Evolutionary conservation across 768 basidiomycete genomes (phyloP), one percentile per base, ranked within the genome.

Genomic region (Pisolithus tinctorius): DNA sequence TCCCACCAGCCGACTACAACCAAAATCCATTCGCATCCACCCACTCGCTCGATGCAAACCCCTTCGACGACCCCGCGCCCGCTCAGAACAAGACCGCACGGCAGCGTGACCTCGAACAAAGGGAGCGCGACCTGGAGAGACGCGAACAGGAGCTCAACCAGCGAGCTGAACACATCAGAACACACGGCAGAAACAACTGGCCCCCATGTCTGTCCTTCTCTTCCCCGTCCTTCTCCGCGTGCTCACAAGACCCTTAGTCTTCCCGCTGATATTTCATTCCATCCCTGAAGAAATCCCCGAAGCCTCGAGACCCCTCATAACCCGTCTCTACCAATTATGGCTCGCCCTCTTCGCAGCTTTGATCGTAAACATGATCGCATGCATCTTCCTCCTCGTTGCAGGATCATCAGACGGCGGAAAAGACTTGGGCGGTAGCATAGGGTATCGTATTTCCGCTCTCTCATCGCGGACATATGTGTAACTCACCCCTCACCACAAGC

Each of bases 191-290:
- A 57, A 94, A 89, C 65, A 99, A 99, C 70, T 99, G 89, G 84
- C 95, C 95, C 31, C 82, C 82, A 13, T 94, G 93, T 88, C 59
- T 63, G 88, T 74, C 37, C 44, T 9, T 46, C 52, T 51, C 10
- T 47, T 43, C 45, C 47, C 52, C 52, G 49, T 44, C 54, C 50
- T 46, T 41, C 45, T 57, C 56, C 48, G 60, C 52, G 51, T 53
- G 47, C 56, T 61, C 47, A 59, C 41, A 57, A 53, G 49, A 51
- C 56, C 38, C 43, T 55, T 69, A 95, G 93, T 93, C 75, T 93
- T 83, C 65, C 95, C 95, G 45, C 73, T 99, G 60, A 85, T 99
- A 65, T 96, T 83, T 74, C 96, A 99, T 70, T 87, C 91, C 51
- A 95, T 97, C 63, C 65, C 76, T 61, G 88, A 88, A 53, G 93